phyloP scores from a whole-genome alignment of 495 filamentous ascomycete species.

The Rusavskia elegans region DNA sequence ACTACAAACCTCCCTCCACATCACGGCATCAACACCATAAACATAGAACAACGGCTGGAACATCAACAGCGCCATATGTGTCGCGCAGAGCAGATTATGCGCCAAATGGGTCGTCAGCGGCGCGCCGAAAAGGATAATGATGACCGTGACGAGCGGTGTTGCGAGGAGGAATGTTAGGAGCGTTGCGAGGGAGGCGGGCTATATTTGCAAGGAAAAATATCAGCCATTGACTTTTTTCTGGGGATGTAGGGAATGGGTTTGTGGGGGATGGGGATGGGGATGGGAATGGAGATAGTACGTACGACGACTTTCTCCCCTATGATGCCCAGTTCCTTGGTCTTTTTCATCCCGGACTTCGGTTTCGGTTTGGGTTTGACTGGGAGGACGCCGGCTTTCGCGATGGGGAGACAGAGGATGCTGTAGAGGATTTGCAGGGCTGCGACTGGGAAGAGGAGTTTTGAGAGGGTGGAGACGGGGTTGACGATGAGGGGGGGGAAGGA shows the following conservation, averaged over 20 bases:
- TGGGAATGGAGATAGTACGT: no score
- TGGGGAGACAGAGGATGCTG: slow-evolving; percentile 56
- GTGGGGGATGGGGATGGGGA: no score
- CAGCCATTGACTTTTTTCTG: no score
- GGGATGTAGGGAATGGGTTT: background rate
- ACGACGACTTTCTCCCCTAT: slow-evolving; percentile 20
- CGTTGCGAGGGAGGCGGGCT: slow-evolving; percentile 47
- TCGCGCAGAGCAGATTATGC: slow-evolving; percentile 64
- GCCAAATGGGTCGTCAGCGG: slow-evolving; percentile 68
- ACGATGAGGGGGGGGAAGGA: slow-evolving; percentile 53
- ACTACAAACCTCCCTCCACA: slow-evolving; percentile 58
- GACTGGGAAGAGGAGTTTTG: slow-evolving; percentile 42
- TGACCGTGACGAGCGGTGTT: slow-evolving; percentile 41
- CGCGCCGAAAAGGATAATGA: slow-evolving; percentile 78
- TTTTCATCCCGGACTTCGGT: background rate
- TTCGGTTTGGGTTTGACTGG: background rate
- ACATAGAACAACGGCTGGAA: slow-evolving; percentile 64
- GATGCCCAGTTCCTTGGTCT: background rate
- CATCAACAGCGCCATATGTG: slow-evolving; percentile 64
- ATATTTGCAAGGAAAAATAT: no score
- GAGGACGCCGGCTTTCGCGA: slow-evolving; percentile 19
- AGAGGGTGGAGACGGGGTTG: slow-evolving; percentile 53
- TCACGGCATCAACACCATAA: slow-evolving; percentile 56
- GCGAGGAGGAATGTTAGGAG: slow-evolving; percentile 49
- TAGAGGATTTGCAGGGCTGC: slow-evolving; percentile 51